Conservation (phyloP, 2,329 filamentous ascomycete species). For the Scorias spongiosa region DNA sequence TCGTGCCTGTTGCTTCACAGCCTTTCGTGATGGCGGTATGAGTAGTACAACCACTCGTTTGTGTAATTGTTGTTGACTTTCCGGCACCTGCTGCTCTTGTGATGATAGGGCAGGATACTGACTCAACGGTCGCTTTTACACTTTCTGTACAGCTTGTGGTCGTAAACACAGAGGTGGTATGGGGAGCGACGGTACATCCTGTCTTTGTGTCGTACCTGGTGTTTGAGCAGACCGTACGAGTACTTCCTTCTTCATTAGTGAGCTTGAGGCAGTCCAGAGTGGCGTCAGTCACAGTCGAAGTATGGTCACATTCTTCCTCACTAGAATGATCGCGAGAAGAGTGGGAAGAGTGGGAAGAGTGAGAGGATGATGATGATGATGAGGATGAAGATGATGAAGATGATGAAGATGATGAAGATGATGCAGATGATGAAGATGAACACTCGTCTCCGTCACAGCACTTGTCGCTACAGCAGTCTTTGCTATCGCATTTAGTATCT, state of each 20-base stretch:
- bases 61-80: background rate
- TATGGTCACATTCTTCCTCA: background rate
- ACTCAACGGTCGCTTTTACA: slow-evolving; percentile 1
- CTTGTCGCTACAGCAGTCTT: background rate
- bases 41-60: background rate
- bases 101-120: slow-evolving; percentile 4
- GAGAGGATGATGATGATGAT: too few species aligned
- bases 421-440: too few species aligned
- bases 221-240: slow-evolving; percentile 1
- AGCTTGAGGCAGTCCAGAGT: slow-evolving; percentile 3
- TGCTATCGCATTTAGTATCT: background rate
- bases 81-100: background rate
- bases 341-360: too few species aligned
- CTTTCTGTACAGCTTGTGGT: slow-evolving; percentile 3
- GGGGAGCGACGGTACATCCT: slow-evolving; percentile 5
- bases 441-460: background rate
- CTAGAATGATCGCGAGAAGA: too few species aligned
- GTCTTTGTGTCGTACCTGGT: slow-evolving; percentile 2
- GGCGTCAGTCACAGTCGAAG: slow-evolving; percentile 3
- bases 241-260: slow-evolving; percentile 2
- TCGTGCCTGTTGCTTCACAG: background rate
- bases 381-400: too few species aligned
- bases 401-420: too few species aligned
- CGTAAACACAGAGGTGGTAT: slow-evolving; percentile 2
- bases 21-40: background rate